A percentile compares a stretch with the other conserved stretches of the same genome.
Evolutionary conservation across 345 rosid species (phyloP).

Genomic region (Lenwebbia sp.): DNA sequence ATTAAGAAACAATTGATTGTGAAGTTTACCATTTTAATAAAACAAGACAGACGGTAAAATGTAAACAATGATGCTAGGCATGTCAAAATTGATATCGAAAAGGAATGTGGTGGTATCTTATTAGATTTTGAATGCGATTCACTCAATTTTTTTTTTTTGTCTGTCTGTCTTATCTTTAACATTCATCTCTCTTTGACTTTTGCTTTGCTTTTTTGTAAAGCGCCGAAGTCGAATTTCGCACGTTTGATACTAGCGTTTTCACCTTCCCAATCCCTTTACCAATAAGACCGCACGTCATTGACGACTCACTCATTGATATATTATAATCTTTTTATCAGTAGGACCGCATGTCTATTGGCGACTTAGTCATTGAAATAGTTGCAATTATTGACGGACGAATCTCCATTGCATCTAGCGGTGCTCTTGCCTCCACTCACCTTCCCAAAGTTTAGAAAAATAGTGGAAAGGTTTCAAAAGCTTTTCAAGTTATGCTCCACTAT

Average conservation of each 20-base stretch:
- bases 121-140: background rate
- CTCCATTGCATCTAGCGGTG: background rate
- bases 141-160: background rate
- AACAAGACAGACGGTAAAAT: background rate
- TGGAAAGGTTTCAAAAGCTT: background rate
- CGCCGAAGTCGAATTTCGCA: too few species aligned
- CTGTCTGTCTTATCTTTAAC: too few species aligned
- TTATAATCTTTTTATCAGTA: too few species aligned
- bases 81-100: background rate
- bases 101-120: background rate
- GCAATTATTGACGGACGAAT: background rate
- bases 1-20: background rate
- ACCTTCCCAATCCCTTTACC: too few species aligned
- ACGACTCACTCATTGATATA: too few species aligned
- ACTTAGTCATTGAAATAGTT: background rate
- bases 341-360: too few species aligned
- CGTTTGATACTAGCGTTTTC: too few species aligned
- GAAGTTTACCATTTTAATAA: background rate
- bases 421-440: background rate
- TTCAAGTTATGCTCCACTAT: background rate
- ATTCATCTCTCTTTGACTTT: too few species aligned
- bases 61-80: background rate
- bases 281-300: too few species aligned
- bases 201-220: too few species aligned
- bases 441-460: background rate